Base-by-base conservation (phyloP, 2,329 filamentous ascomycete species). In the Colletotrichum tropicale region DNA sequence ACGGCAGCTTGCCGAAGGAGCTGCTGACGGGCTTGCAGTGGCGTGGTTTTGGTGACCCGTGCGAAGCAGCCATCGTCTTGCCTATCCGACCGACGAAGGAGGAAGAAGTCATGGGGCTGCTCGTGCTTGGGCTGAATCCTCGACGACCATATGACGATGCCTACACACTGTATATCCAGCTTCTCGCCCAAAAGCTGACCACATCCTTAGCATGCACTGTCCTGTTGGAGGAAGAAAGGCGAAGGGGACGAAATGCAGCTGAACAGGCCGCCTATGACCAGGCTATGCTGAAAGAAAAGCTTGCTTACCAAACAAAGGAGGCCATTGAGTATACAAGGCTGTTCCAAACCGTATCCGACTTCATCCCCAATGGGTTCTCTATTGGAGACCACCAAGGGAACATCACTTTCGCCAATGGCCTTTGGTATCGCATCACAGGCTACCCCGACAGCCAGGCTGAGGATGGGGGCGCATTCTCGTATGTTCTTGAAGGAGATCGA, bases 361-460 rank as follows among this genome's bases (percentile, higher is more conserved):
- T 95, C 67, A 92, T 94, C 3, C 94, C 94, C 0, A 92, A 94
- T 2, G 94, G 94, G 21, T 93, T 95, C 84, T 94, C 93, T 80
- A 94, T 95, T 74, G 91, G 92, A 13, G 90, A 94, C 80, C 87
- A 88, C 3, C 86, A 89, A 65, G 94, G 93, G 15, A 89, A 90
- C 52, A 90, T 95, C 73, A 91, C 89, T 1, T 95, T 93, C 81
- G 93, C 93, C 18, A 96, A 96, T 79, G 90, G 94, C 66, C 91
- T 92, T 10, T 95, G 88, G 86, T 87, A 89, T 78, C 85, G 86
- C 52, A 89, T 91, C 43, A 89, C 88, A 2, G 88, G 88, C 2
- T 84, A 86, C 62, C 81, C 86, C 48, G 82, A 78, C 76, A 84
- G 82, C 18, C 77, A 81, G 8, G 79, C 85, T 18, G 78, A 78